phyloP scores from a whole-genome alignment of 768 basidiomycete genomes.

The Phlebiopsis flavidoalba region DNA sequence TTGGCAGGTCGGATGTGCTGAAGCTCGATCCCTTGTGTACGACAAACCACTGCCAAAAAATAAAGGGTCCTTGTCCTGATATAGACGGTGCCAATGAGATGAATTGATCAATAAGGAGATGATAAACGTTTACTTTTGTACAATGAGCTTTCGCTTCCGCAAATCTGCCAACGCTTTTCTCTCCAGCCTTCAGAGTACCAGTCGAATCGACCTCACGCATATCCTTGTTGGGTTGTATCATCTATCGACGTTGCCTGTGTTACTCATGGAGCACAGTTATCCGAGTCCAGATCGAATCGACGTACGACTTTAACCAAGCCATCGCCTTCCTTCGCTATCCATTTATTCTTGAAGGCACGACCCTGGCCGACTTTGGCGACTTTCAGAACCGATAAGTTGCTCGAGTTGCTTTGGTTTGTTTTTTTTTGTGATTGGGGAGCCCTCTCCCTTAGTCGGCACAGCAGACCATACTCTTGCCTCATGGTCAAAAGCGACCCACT shows the following conservation, averaged over 20 bases:
- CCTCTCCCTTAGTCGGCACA: conserved; percentile 67
- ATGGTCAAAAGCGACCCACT: conserved; percentile 91
- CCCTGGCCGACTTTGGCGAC: conserved; percentile 92
- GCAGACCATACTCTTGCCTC: conserved; percentile 93
- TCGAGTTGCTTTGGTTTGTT: conserved; percentile 69
- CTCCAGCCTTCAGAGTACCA: conserved; percentile 68
- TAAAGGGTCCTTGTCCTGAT: conserved; percentile 85
- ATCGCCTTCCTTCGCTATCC: conserved; percentile 89
- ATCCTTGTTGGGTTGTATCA: conserved; percentile 73
- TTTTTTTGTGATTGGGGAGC: conserved; percentile 58
- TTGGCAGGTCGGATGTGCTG: conserved; percentile 87
- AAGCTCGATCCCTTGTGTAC: conserved; percentile 83
- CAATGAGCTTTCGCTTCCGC: conserved; percentile 84
- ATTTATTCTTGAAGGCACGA: conserved; percentile 93
- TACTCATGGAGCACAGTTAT: conserved; percentile 3
- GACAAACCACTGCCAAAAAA: conserved; percentile 95
- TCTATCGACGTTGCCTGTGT: conserved; percentile 62
- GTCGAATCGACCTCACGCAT: conserved; percentile 67
- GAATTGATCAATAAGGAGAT: neutral
- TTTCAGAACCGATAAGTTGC: conserved; percentile 76
- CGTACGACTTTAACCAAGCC: conserved; percentile 83
- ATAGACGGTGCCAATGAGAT: neutral
- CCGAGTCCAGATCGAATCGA: conserved; percentile 16
- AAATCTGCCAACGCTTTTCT: conserved; percentile 83
- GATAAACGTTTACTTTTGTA: conserved; percentile 57